These are phyloP conservation scores for Beta lomatogona DNA, from an alignment of 179 eudicot species.

Conservation along the genomic window DNA sequence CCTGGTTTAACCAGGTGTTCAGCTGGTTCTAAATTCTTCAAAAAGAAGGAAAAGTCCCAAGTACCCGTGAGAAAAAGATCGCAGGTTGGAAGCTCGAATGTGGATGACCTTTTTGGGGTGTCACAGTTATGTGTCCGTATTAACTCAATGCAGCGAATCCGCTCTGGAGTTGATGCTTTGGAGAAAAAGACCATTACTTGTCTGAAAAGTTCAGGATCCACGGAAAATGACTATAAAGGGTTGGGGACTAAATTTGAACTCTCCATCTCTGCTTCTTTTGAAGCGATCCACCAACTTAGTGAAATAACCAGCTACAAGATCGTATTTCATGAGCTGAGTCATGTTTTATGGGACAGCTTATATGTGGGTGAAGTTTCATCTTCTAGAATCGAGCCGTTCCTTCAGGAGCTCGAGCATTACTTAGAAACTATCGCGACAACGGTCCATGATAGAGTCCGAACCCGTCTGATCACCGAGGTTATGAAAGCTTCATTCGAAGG, in stretches of 20 bases:
- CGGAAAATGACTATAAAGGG: slow-evolving; percentile 38
- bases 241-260: slow-evolving; percentile 52
- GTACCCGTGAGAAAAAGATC: slow-evolving; percentile 50
- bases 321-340: slow-evolving; percentile 66
- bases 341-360: slow-evolving; percentile 66
- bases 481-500: slow-evolving; percentile 94
- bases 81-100: slow-evolving; percentile 45
- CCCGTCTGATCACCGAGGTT: slow-evolving; percentile 76
- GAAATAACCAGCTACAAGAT: slow-evolving; percentile 70
- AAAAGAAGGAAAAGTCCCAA: slow-evolving; percentile 63
- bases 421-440: slow-evolving; percentile 69
- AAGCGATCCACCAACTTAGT: slow-evolving; percentile 68
- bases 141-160: slow-evolving; percentile 69
- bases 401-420: slow-evolving; percentile 67
- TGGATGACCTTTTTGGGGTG: slow-evolving; percentile 49
- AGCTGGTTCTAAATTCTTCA: slow-evolving; percentile 74
- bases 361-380: slow-evolving; percentile 70
- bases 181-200: slow-evolving; percentile 56
- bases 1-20: slow-evolving; percentile 86
- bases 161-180: slow-evolving; percentile 58
- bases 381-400: slow-evolving; percentile 71
- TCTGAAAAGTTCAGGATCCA: slow-evolving; percentile 50
- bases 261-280: slow-evolving; percentile 63
- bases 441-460: slow-evolving; percentile 73
- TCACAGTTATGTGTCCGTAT: slow-evolving; percentile 77